Percentiles rank a stretch among this genome's conserved stretches.
Conservation (phyloP, 164 flowering plant species). For the Stephania yunnanensis region DNA sequence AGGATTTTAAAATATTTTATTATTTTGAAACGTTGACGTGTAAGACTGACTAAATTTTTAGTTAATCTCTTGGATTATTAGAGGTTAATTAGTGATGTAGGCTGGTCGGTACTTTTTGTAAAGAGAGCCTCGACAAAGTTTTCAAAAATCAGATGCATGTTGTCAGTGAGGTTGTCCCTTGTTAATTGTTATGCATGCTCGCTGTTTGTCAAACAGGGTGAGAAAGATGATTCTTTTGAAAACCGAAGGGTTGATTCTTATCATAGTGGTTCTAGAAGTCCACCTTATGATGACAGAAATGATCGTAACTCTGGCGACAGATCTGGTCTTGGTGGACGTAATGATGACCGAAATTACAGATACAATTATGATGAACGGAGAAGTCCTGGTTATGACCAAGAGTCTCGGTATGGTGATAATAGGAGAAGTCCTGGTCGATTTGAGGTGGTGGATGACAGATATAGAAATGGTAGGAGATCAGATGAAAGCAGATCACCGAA, state of each 20-base stretch:
- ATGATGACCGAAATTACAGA: conserved; percentile 39
- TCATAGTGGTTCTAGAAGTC: conserved; percentile 73
- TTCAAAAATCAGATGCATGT: conserved; percentile 7
- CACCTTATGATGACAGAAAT: conserved; percentile 64
- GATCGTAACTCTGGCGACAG: conserved; percentile 62
- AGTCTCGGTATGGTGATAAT: conserved; percentile 40
- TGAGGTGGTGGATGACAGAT: conserved; percentile 79
- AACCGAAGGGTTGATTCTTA: conserved; percentile 43
- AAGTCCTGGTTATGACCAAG: conserved; percentile 80
- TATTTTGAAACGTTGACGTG: no score
- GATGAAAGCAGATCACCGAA: conserved; percentile 75
- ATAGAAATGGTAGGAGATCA: conserved; percentile 65
- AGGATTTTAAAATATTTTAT: no score
- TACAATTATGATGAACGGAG: conserved; percentile 43
- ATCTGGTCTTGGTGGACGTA: conserved; percentile 65
- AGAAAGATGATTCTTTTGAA: conserved; percentile 54
- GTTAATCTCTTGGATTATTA: no score
- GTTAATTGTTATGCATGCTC: background rate
- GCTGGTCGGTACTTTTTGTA: no score
- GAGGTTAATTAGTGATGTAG: no score
- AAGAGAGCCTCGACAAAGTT: no score
- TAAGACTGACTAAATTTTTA: no score
- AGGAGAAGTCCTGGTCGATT: conserved; percentile 69
- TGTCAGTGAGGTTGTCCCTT: conserved; percentile 5
- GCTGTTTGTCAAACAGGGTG: conserved; percentile 43